Evolutionary conservation across 495 filamentous ascomycete genomes (phyloP), one percentile per base, ranked within the genome.

Genomic region (Xylaria acuta): DNA sequence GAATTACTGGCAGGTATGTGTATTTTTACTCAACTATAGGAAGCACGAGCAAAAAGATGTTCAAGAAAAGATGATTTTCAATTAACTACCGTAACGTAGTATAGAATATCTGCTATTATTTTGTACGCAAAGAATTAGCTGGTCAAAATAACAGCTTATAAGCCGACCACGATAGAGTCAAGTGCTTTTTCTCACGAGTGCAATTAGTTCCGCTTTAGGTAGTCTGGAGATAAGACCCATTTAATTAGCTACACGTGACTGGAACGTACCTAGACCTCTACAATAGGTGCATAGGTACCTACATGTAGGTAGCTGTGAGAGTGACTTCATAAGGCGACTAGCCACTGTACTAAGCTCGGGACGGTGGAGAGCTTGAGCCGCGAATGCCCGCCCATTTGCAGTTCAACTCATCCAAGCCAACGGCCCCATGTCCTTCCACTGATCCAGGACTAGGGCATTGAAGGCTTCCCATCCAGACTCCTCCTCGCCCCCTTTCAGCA

Each of bases 291-390:
- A 14, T 27, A 47, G 11, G 2, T 49, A 47, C 45, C 20, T 49
- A 22, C n/a, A n/a, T 8, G 2, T 22, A 22, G 47, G 47, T 22
- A 49, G n/a, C 6, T 49, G 18, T n/a, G 20, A 22, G 45, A 32
- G 60, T 71, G 69, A 71, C 69, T 58, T 71, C 69, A 71, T 71
- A 58, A n/a, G n/a, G n/a, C n/a, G n/a, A n/a, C n/a, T n/a, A n/a
- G 59, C 58, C 16, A 43, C 30, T 32, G 20, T 36, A 14, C 41
- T 16, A 20, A 69, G 22, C n/a, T 40, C 20, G 36, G 59, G 36
- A 40, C 34, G 41, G 34, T 62, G 54, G 60, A 64, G 60, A 64
- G 60, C 60, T 14, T 67, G 53, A 65, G 70, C 70, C 70, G 70
- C 41, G 53, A 72, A 67, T 60, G 51, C 36, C 70, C 70, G 70